A percentile compares a stretch with the other conserved stretches of the same genome.
Evolutionary conservation across 176 grass and related monocot genomes (phyloP).

Genomic region (Carex littledalei): DNA sequence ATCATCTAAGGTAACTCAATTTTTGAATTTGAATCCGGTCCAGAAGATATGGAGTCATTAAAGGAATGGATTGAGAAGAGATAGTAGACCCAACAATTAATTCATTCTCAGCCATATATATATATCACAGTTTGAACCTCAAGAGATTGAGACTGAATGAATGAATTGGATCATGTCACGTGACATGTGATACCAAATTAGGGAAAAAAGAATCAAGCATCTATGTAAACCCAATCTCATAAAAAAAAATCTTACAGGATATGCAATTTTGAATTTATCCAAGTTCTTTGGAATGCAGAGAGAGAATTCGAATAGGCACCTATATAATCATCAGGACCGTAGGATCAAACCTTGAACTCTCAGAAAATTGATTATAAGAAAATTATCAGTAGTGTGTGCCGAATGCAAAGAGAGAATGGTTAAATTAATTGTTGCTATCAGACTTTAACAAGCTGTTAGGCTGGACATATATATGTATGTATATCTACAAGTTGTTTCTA

Average conservation of each 20-base stretch:
- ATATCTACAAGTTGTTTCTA: background rate
- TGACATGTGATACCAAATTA: background rate
- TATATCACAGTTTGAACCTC: background rate
- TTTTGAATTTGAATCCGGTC: too few species aligned
- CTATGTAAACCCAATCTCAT: background rate
- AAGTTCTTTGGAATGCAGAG: background rate
- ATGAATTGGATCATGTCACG: background rate
- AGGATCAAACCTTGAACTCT: too few species aligned
- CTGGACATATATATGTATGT: background rate
- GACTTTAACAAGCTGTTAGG: background rate
- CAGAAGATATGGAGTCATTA: too few species aligned
- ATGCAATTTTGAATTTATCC: background rate
- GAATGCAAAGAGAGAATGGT: background rate
- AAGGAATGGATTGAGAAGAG: background rate
- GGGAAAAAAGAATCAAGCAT: background rate
- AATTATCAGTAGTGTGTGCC: background rate
- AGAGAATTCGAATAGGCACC: too few species aligned
- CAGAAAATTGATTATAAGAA: background rate
- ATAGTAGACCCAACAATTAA: background rate
- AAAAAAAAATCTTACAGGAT: background rate
- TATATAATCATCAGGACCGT: too few species aligned
- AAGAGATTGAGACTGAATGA: background rate
- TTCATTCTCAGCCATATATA: background rate
- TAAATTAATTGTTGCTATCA: background rate
- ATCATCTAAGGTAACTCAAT: too few species aligned